Conservation (phyloP, 495 filamentous ascomycete genomes). For the Trichoderma asperelloides region DNA sequence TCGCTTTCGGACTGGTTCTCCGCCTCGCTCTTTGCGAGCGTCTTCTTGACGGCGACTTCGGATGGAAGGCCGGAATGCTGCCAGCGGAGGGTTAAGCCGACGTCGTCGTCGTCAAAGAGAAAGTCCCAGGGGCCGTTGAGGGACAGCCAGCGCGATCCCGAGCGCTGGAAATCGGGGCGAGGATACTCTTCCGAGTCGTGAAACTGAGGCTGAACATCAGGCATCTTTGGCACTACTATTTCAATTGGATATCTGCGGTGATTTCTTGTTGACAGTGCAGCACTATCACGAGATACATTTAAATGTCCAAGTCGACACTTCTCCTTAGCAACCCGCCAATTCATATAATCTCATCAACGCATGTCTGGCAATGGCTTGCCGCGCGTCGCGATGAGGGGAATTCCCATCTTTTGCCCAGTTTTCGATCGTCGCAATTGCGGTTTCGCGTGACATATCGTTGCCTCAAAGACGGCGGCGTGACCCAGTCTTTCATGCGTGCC, state of each 20-base stretch:
- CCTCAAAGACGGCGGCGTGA: not conserved
- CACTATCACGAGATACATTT: no score
- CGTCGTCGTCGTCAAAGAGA: conserved; percentile 48
- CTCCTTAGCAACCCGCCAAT: no score
- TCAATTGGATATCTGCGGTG: not conserved
- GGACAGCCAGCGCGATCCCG: conserved; percentile 39
- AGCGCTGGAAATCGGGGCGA: conserved; percentile 47
- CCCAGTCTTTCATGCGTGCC: conserved; percentile 1
- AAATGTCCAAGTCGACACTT: no score
- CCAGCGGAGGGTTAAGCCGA: conserved; percentile 34
- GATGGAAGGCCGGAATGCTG: conserved; percentile 24
- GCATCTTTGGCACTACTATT: not conserved
- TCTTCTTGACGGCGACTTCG: conserved; percentile 16
- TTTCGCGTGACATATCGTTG: not conserved
- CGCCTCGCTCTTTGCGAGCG: conserved; percentile 2
- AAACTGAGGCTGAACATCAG: not conserved
- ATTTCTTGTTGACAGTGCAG: not conserved
- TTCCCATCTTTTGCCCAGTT: not conserved
- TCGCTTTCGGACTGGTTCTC: not conserved
- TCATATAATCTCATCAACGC: no score
- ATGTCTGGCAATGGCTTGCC: not conserved
- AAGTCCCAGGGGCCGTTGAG: conserved; percentile 49
- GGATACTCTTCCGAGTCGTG: conserved; percentile 18
- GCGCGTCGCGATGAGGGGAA: not conserved
- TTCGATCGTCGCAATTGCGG: not conserved